Evolutionary conservation across 2,329 filamentous ascomycete species (phyloP).

Genomic region (Phaeosphaeria sp.): DNA sequence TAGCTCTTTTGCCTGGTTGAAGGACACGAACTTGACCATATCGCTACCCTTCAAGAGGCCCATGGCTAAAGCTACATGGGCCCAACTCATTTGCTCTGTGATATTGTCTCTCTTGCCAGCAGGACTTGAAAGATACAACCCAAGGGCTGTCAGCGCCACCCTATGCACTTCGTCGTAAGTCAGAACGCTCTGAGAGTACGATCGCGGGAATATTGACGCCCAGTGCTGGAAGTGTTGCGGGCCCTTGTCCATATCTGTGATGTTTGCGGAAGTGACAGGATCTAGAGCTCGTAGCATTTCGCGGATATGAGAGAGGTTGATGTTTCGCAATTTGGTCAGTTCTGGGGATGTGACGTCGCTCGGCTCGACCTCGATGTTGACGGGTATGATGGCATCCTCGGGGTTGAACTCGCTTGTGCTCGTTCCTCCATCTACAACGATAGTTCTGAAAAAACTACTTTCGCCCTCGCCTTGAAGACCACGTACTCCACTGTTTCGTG

Average conservation of each 20-base stretch:
- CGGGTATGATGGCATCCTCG: conserved; percentile 17
- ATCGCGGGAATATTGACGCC: conserved; percentile 32
- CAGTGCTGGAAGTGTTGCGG: conserved; percentile 24
- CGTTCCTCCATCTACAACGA: conserved; percentile 37
- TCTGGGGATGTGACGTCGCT: conserved; percentile 22
- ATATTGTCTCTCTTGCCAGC: conserved; percentile 6
- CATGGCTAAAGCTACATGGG: conserved; percentile 52
- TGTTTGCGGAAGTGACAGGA: conserved; percentile 35
- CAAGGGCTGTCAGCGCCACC: conserved; percentile 61
- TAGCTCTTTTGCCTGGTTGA: conserved; percentile 18
- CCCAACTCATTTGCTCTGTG: conserved; percentile 42
- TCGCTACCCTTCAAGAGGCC: conserved; percentile 56
- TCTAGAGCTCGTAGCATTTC: conserved; percentile 64
- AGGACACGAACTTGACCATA: conserved; percentile 53
- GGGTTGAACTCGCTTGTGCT: conserved; percentile 14
- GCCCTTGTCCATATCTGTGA: conserved; percentile 32
- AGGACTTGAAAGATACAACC: conserved; percentile 42
- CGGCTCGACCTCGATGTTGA: conserved; percentile 9
- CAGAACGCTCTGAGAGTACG: conserved; percentile 58
- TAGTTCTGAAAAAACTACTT: conserved; percentile 42
- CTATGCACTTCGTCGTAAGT: conserved; percentile 68
- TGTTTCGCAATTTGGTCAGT: conserved; percentile 47
- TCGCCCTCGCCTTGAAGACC: conserved; percentile 53
- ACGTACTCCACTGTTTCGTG: conserved; percentile 46
- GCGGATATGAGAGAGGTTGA: conserved; percentile 71